Evolutionary conservation across 345 rosid species (phyloP).

Genomic region (Mallotus nudiflorus): DNA sequence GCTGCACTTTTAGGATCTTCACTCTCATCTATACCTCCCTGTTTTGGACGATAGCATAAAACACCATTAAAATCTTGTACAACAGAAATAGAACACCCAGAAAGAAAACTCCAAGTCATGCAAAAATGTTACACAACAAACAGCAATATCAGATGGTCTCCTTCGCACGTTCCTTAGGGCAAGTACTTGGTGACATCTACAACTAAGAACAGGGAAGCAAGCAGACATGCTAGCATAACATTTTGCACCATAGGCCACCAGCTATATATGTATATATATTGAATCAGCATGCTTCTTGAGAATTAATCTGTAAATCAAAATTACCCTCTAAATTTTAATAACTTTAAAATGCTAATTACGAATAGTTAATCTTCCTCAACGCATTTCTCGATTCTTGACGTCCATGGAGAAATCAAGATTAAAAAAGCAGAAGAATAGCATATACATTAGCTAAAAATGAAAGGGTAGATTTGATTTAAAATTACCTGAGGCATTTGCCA

Average conservation of each 20-base stretch:
- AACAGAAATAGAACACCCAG: not conserved
- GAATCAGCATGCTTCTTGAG: too few species aligned
- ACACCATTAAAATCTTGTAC: not conserved
- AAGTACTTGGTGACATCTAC: not conserved
- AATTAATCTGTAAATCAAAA: too few species aligned
- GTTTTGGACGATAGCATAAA: slow-evolving; percentile 1
- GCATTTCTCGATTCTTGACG: not conserved
- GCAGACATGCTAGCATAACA: too few species aligned
- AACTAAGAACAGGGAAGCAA: not conserved
- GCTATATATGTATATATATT: too few species aligned
- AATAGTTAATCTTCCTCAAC: too few species aligned
- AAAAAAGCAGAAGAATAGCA: too few species aligned
- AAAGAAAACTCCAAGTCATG: not conserved
- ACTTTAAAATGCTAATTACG: too few species aligned
- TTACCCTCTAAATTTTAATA: too few species aligned
- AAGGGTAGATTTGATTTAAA: not conserved
- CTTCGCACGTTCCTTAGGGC: not conserved
- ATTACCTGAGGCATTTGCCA: slow-evolving; percentile 99
- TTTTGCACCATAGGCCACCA: too few species aligned
- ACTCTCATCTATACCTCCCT: slow-evolving; percentile 89
- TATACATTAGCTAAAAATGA: too few species aligned
- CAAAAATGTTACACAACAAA: not conserved
- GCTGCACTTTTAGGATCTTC: slow-evolving; percentile 94
- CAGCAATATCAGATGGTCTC: too few species aligned
- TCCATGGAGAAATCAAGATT: not conserved